Base-by-base conservation (phyloP, 2,329 filamentous ascomycete genomes). In the Pezicula carpinea region DNA sequence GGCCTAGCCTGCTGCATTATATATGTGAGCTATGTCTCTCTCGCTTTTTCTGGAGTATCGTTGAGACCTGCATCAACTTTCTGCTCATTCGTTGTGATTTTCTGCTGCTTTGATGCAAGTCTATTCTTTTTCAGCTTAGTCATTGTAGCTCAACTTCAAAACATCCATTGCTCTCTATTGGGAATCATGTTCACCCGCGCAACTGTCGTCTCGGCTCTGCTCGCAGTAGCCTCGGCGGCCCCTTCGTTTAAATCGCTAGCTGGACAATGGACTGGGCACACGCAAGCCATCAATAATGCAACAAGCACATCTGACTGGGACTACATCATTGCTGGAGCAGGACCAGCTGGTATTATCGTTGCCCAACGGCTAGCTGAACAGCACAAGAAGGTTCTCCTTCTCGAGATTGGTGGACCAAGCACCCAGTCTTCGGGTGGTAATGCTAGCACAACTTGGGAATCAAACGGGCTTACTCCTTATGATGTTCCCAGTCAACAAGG, bases 241-340 rank as follows among this genome's bases (percentile, higher is more conserved):
- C 34, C 34, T 36, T 36, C 34, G 10, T 15, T 19, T 17, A 36
- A 15, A n/a, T 17, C n/a, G 14, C 21, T 42, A n/a, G 14, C 17
- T 19, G 19, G 15, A 42, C 17, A 19, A 22, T 44, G 23, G 23
- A 8, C 23, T 10, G 23, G 11, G 18, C 18, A 5, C 11, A 38
- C 34, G 10, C 15, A 38, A 13, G 23, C 43, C 15, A 22, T 21
- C 39, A 39, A 17, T 21, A 19, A 29, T n/a, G 39, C 43, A 7
- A 15, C 21, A 15, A 29, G 17, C 13, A 69, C 73, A 0, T 26
- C 23, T 26, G 23, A 26, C 23, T 82, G 74, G 54, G 80, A 83
- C 60, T 83, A 83, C 64, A 77, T 84, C 44, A 70, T 84, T 18
- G 72, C 82, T 18, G 80, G 81, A 3, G 75, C 67, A n/a, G 81